phyloP scores from a whole-genome alignment of 768 basidiomycete genomes.

The Naganishia friedmannii region DNA sequence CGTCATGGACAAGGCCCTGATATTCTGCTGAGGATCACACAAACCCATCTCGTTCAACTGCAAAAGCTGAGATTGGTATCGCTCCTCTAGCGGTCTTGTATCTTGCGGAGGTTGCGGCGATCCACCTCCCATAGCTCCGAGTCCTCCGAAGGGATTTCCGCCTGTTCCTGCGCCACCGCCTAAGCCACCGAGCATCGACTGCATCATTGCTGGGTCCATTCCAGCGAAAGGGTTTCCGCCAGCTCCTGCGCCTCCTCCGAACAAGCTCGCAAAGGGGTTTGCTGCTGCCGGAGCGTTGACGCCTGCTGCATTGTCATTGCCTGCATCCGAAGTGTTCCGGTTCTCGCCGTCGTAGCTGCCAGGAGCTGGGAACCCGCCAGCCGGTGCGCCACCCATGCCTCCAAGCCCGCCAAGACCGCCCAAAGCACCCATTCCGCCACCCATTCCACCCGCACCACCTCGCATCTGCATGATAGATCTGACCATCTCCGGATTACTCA shows the following conservation, averaged over 20 bases:
- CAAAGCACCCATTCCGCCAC: conserved; percentile 27
- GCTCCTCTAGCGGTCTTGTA: conserved; percentile 77
- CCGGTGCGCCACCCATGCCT: conserved; percentile 30
- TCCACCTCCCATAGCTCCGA: conserved; percentile 37
- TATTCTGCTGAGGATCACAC: conserved; percentile 80
- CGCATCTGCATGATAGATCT: conserved; percentile 29
- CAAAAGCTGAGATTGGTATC: conserved; percentile 64
- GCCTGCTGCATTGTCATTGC: not conserved
- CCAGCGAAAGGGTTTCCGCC: conserved; percentile 35
- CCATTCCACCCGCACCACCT: conserved; percentile 29
- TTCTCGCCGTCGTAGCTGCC: conserved; percentile 7
- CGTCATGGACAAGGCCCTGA: conserved; percentile 82
- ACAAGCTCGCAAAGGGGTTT: conserved; percentile 13
- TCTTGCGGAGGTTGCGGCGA: conserved; percentile 57
- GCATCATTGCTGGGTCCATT: conserved; percentile 57
- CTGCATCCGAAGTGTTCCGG: not conserved
- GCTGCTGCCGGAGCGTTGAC: not conserved
- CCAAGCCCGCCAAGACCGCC: conserved; percentile 32
- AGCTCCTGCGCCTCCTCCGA: conserved; percentile 16
- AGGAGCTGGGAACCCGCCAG: conserved; percentile 21
- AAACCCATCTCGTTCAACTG: conserved; percentile 91
- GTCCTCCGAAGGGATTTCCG: conserved; percentile 41
- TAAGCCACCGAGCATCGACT: conserved; percentile 51
- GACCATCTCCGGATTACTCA: conserved; percentile 45
- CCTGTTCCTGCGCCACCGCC: conserved; percentile 32